Evolutionary conservation across 73 alveolate genomes (phyloP).

Genomic region (Effrenium voratum): DNA sequence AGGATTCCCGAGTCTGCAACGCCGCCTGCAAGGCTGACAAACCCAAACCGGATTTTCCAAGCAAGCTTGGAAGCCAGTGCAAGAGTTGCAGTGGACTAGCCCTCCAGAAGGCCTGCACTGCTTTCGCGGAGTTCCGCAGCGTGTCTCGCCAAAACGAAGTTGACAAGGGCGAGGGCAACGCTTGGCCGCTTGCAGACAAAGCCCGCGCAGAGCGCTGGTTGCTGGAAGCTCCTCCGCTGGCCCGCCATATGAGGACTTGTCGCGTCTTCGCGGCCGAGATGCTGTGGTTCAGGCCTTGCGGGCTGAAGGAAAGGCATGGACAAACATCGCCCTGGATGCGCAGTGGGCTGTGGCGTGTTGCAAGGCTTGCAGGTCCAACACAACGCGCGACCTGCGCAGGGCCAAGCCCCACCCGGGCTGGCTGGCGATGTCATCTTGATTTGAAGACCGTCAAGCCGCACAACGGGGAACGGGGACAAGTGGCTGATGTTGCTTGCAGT

Average conservation of each 20-base stretch:
- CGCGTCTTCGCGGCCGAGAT: neutral
- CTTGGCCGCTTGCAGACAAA: neutral
- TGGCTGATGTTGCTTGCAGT: neutral
- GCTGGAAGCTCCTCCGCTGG: neutral
- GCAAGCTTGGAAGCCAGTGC: neutral
- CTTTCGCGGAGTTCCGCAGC: neutral
- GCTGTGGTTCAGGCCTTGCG: too few species aligned
- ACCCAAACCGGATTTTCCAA: neutral
- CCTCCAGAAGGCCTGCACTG: neutral
- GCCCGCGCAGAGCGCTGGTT: constrained; percentile 8
- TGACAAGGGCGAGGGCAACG: neutral
- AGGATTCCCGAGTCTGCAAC: neutral
- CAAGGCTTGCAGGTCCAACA: neutral
- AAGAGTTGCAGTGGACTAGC: neutral
- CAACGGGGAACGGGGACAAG: neutral
- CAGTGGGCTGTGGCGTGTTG: neutral
- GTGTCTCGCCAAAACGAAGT: neutral
- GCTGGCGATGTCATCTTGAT: constrained; percentile 3
- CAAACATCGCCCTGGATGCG: too few species aligned
- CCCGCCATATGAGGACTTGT: neutral
- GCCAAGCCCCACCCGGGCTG: neutral
- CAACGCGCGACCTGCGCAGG: neutral
- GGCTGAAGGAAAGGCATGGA: constrained; percentile 38
- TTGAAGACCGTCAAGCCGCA: constrained; percentile 17
- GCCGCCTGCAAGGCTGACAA: neutral